A percentile compares a stretch with the other conserved stretches of the same genome.
phyloP scores from a whole-genome alignment of 139 green algal genomes.

The Chlamydomonas incerta region DNA sequence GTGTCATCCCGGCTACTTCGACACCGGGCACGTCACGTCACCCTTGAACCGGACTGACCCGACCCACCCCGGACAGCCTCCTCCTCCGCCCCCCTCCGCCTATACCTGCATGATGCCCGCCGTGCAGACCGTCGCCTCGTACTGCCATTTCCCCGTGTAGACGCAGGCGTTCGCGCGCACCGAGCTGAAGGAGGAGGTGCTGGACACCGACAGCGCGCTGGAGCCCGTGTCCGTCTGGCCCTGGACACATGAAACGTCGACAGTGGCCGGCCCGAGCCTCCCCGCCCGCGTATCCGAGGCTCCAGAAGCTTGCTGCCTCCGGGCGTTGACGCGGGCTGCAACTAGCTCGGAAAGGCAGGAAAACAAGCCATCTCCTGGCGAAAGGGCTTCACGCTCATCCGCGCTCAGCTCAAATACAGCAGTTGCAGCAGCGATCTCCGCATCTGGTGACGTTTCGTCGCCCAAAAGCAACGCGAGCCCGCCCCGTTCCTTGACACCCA shows the following conservation, averaged over 20 bases:
- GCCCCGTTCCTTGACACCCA: conserved; percentile 23
- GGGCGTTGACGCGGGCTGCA: too few species aligned
- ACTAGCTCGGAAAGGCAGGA: neutral
- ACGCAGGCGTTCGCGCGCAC: conserved; percentile 80
- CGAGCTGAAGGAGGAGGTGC: conserved; percentile 79
- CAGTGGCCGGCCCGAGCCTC: too few species aligned
- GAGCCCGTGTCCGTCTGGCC: too few species aligned
- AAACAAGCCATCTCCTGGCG: neutral
- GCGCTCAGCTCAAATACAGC: neutral
- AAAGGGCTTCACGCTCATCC: neutral
- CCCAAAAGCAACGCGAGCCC: neutral
- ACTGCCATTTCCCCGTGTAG: conserved; percentile 87
- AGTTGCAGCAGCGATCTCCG: neutral
- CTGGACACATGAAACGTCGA: neutral
- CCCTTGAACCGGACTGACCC: too few species aligned
- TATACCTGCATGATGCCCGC: conserved; percentile 78
- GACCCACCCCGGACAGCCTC: too few species aligned
- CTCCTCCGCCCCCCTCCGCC: too few species aligned
- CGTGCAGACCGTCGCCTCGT: conserved; percentile 82
- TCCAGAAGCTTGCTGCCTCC: too few species aligned
- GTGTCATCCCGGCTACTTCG: too few species aligned
- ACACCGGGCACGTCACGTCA: too few species aligned
- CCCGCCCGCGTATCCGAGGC: too few species aligned
- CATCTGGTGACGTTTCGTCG: neutral
- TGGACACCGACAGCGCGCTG: neutral